These are phyloP conservation scores for Cryptomeria japonica DNA, from an alignment of 75 land plant genomes.

Conservation along the genomic window DNA sequence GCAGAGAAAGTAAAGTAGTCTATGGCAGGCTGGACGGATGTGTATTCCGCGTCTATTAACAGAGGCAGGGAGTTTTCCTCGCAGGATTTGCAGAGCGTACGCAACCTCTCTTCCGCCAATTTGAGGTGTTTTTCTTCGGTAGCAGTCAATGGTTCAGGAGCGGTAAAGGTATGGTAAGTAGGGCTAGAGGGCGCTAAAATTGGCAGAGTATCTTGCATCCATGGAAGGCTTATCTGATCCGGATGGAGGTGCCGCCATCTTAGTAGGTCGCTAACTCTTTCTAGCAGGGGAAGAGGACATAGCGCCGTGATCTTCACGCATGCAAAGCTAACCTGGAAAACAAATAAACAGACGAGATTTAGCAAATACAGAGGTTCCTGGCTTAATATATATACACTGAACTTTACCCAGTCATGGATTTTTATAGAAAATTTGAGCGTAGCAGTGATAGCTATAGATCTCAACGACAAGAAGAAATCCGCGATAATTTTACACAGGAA, in stretches of 20 bases:
- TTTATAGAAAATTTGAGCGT: no score
- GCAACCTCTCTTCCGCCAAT: constrained; percentile 52
- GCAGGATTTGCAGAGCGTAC: constrained; percentile 62
- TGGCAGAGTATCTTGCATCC: constrained; percentile 63
- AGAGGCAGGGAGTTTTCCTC: constrained; percentile 48
- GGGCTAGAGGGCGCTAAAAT: constrained; percentile 76
- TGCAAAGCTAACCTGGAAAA: constrained; percentile 67
- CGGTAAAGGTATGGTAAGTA: constrained; percentile 53
- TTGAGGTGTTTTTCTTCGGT: constrained; percentile 67
- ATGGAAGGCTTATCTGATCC: constrained; percentile 44
- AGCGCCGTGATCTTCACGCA: constrained; percentile 86
- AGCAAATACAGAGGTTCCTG: no score
- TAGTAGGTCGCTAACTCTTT: constrained; percentile 65
- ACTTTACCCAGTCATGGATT: no score
- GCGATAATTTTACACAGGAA: no score
- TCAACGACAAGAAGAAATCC: no score
- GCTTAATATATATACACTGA: no score
- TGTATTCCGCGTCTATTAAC: constrained; percentile 83
- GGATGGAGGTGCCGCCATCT: constrained; percentile 9
- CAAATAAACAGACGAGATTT: not conserved
- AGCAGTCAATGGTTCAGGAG: constrained; percentile 58
- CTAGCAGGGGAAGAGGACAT: constrained; percentile 65
- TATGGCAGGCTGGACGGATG: constrained; percentile 78
- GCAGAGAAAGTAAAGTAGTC: constrained; percentile 74
- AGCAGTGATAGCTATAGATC: no score